Evolutionary conservation across 2,329 filamentous ascomycete genomes (phyloP).

Genomic region (Trichoderma pleuroti): DNA sequence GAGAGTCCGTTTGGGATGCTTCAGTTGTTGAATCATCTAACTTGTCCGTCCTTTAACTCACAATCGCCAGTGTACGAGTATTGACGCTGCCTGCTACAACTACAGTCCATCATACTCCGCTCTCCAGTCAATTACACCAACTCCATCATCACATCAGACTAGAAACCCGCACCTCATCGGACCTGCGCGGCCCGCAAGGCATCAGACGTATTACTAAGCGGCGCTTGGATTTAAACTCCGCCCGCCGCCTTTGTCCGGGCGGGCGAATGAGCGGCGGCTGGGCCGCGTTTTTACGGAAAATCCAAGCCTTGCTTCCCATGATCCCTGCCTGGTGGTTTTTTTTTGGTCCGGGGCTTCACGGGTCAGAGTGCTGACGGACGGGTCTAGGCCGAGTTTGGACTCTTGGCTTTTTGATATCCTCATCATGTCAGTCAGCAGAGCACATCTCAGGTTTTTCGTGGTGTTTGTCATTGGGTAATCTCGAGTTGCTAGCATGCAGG

Average conservation of each 20-base stretch:
- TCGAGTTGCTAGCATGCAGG: background rate
- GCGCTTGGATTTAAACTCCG: background rate
- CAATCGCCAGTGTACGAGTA: too few relatives aligned
- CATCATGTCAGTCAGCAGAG: background rate
- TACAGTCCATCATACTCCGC: background rate
- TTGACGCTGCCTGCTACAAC: too few relatives aligned
- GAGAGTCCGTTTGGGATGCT: background rate
- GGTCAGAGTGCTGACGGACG: background rate
- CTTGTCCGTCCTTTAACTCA: background rate
- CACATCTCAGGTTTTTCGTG: background rate
- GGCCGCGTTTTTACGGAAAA: background rate
- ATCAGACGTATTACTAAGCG: background rate
- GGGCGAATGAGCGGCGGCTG: background rate
- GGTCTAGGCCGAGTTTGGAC: background rate
- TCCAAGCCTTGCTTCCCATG: background rate
- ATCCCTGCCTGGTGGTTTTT: background rate
- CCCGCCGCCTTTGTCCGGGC: background rate
- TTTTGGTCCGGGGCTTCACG: background rate
- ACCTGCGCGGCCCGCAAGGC: background rate
- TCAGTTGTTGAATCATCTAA: background rate
- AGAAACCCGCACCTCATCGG: background rate
- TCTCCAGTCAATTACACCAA: too few relatives aligned
- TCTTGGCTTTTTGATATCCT: background rate
- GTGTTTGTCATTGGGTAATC: background rate
- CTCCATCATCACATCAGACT: too few relatives aligned